Conservation (phyloP, 345 rosid species). For the Euphorbia peplus region DNA sequence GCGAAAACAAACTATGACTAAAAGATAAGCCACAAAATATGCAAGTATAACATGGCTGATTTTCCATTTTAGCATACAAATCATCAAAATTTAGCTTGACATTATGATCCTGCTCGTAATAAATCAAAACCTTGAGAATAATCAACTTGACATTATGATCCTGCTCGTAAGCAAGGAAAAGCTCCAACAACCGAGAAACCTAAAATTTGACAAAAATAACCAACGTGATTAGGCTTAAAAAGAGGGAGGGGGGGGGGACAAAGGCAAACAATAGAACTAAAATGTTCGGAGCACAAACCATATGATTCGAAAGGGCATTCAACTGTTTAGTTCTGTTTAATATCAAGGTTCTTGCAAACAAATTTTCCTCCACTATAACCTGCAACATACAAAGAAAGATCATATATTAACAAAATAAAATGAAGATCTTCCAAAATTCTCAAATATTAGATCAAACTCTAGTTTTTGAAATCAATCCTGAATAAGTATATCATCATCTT, state of each 20-base stretch:
- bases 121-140: slow-evolving; percentile 57
- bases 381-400: slow-evolving; percentile 10
- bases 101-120: too few relatives aligned
- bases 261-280: background rate
- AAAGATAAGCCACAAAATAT: background rate
- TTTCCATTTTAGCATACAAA: background rate
- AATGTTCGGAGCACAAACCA: slow-evolving; percentile 36
- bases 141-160: slow-evolving; percentile 60
- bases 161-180: slow-evolving; percentile 54
- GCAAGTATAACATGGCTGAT: background rate
- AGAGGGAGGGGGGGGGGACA: too few relatives aligned
- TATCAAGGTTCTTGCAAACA: slow-evolving; percentile 46
- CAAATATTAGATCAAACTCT: background rate
- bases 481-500: background rate
- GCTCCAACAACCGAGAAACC: slow-evolving; percentile 54
- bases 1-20: background rate
- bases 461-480: background rate
- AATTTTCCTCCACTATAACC: slow-evolving; percentile 61
- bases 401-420: background rate
- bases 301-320: slow-evolving; percentile 55
- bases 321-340: slow-evolving; percentile 70
- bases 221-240: background rate
- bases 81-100: background rate
- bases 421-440: background rate
- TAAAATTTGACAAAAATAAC: slow-evolving; percentile 19